phyloP scores from a whole-genome alignment of 345 rosid genomes.

The Rhodomyrtus tomentosa region DNA sequence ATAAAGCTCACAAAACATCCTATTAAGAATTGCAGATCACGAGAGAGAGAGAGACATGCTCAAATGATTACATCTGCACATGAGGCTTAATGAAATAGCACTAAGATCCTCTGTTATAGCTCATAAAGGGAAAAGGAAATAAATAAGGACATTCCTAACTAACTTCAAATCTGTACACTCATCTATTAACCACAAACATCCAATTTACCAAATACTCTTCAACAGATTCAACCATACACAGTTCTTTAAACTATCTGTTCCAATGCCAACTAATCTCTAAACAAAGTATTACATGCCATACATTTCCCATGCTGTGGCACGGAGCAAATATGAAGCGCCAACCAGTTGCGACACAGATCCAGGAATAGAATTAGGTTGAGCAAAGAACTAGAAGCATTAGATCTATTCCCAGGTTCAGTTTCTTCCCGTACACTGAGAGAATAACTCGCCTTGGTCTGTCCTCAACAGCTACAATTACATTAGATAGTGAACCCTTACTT shows the following conservation, averaged over 20 bases:
- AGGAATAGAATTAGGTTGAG: conserved; percentile 70
- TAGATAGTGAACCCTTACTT: no score
- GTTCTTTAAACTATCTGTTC: neutral
- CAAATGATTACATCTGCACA: neutral
- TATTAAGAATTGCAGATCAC: neutral
- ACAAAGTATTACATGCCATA: conserved; percentile 72
- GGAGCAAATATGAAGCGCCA: conserved; percentile 85
- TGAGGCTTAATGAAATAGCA: neutral
- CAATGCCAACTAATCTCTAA: neutral
- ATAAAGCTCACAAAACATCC: neutral
- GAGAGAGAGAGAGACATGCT: neutral
- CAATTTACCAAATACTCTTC: neutral
- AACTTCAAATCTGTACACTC: no score
- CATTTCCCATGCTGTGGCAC: conserved; percentile 92
- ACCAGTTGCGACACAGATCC: conserved; percentile 74
- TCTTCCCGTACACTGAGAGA: no score
- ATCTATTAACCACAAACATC: neutral
- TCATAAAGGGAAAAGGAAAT: neutral
- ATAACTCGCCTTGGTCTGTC: no score
- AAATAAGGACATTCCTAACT: neutral
- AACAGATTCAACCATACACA: neutral
- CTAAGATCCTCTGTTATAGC: neutral
- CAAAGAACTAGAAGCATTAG: conserved; percentile 39
- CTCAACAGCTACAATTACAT: no score
- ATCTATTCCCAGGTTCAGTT: conserved; percentile 36